phyloP scores from a whole-genome alignment of 2,329 filamentous ascomycete genomes.

The Fusarium stilboides region DNA sequence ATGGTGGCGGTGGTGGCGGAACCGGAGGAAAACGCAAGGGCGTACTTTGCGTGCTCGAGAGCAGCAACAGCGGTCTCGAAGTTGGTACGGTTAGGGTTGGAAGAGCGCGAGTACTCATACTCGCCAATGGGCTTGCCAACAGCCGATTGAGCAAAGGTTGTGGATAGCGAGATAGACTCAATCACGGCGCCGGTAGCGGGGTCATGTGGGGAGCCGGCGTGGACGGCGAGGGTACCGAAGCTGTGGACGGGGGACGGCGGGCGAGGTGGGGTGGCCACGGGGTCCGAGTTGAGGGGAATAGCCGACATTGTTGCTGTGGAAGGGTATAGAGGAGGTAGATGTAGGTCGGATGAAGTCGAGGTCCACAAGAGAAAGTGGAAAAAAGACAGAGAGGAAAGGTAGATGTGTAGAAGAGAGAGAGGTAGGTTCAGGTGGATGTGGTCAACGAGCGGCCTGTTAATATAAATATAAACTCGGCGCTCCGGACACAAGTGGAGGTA shows the following conservation, averaged over 20 bases:
- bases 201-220: conserved; percentile 93
- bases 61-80: conserved; percentile 94
- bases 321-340: conserved; percentile 2
- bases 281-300: conserved; percentile 57
- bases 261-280: conserved; percentile 81
- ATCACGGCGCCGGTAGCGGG: conserved; percentile 95
- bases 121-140: conserved; percentile 89
- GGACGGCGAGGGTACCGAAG: conserved; percentile 95
- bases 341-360: not conserved
- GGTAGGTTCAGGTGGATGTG: conserved; percentile 14
- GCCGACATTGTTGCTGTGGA: conserved; percentile 41
- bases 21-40: conserved; percentile 94
- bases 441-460: conserved; percentile 28
- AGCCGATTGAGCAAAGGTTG: conserved; percentile 92
- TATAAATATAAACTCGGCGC: conserved; percentile 36
- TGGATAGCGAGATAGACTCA: conserved; percentile 94
- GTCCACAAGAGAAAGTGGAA: not conserved
- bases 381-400: not conserved
- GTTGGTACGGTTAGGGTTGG: conserved; percentile 95
- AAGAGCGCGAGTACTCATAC: conserved; percentile 94
- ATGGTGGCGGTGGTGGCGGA: conserved; percentile 94
- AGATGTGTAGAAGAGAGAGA: conserved; percentile 4
- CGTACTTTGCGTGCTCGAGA: conserved; percentile 92
- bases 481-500: conserved; percentile 34
- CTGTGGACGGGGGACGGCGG: conserved; percentile 80